Evolutionary conservation across 2,329 filamentous ascomycete species (phyloP).

Genomic region (Hymenoscyphus occultus): DNA sequence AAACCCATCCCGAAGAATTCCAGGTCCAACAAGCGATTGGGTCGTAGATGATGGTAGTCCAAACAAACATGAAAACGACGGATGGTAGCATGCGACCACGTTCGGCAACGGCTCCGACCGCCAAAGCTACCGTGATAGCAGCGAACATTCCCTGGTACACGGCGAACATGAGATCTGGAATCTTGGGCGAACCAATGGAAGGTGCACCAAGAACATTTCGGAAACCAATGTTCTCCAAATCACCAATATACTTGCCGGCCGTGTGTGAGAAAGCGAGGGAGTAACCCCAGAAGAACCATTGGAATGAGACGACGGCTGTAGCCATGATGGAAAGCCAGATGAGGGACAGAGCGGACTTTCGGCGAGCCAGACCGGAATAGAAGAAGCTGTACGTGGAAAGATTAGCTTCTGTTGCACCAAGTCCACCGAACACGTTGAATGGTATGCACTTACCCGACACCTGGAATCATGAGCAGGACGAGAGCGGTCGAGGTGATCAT

Average conservation of each 20-base stretch:
- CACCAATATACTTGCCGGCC: constrained; percentile 18
- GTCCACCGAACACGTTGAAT: constrained; percentile 16
- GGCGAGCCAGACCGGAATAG: constrained; percentile 84
- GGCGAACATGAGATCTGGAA: constrained; percentile 82
- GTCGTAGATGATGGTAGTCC: constrained; percentile 87
- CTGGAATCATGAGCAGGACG: constrained; percentile 88
- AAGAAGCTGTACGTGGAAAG: constrained; percentile 57
- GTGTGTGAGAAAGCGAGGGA: constrained; percentile 54
- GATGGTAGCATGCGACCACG: constrained; percentile 84
- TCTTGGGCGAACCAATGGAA: constrained; percentile 67
- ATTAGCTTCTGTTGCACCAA: constrained; percentile 24
- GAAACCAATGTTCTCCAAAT: constrained; percentile 56
- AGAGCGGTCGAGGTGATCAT: constrained; percentile 78
- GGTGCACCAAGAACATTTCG: constrained; percentile 70
- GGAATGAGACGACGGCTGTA: constrained; percentile 77
- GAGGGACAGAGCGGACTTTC: constrained; percentile 84
- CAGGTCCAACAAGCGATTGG: constrained; percentile 95
- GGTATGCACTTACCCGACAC: constrained; percentile 61
- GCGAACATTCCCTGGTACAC: constrained; percentile 90
- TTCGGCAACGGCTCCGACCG: constrained; percentile 81
- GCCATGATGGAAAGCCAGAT: constrained; percentile 92
- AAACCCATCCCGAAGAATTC: constrained; percentile 81
- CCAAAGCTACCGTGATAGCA: constrained; percentile 79
- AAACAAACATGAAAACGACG: constrained; percentile 90
- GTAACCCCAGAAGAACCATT: constrained; percentile 67